Evolutionary conservation across 2,329 filamentous ascomycete species (phyloP).

Genomic region (Raffaelea ambrosiae): DNA sequence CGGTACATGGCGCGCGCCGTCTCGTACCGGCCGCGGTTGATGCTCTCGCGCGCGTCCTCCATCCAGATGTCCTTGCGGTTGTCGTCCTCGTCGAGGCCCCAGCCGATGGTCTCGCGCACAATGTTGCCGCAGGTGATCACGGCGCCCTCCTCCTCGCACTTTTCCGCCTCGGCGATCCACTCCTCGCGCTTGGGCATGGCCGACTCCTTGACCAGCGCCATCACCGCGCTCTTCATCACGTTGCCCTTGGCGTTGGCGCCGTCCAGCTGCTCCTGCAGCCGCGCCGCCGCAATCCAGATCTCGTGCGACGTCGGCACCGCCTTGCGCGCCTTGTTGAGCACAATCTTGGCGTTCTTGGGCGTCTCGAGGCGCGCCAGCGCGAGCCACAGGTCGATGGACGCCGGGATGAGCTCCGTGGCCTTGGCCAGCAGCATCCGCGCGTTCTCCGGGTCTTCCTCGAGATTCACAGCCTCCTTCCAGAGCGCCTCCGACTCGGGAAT

Average conservation of each 20-base stretch:
- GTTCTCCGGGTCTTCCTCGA: constrained; percentile 84
- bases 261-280: constrained; percentile 76
- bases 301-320: constrained; percentile 88
- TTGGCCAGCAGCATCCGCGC: constrained; percentile 85
- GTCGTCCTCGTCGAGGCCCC: constrained; percentile 89
- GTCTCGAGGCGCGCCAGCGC: constrained; percentile 84
- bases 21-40: constrained; percentile 73
- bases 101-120: constrained; percentile 85
- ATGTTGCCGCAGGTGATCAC: constrained; percentile 81
- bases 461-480: constrained; percentile 97
- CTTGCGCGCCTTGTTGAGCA: constrained; percentile 91
- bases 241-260: constrained; percentile 59
- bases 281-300: constrained; percentile 91
- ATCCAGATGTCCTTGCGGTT: constrained; percentile 94
- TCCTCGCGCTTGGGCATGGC: constrained; percentile 97
- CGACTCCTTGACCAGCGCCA: constrained; percentile 78
- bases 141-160: constrained; percentile 87
- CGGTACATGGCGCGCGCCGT: constrained; percentile 91
- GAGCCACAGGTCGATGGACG: constrained; percentile 92
- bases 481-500: constrained; percentile 89
- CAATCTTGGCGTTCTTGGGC: constrained; percentile 85
- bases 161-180: constrained; percentile 92
- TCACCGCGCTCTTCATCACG: constrained; percentile 90
- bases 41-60: constrained; percentile 80
- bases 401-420: constrained; percentile 88